Base-by-base conservation (phyloP, 768 basidiomycete genomes). In the Sporobolomyces pararoseus region DNA sequence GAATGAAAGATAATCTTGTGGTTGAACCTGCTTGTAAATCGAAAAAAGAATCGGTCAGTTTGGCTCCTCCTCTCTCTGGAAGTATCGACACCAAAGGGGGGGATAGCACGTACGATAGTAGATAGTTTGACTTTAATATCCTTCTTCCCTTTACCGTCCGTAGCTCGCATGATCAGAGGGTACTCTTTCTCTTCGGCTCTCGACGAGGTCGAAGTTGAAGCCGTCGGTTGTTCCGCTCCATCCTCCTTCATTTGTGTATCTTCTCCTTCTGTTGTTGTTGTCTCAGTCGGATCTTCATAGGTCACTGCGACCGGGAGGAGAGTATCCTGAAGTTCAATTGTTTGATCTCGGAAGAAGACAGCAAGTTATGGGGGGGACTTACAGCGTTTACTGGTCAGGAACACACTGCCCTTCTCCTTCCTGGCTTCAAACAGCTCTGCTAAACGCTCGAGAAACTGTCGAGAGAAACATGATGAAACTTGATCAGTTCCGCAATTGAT, bases 371-470 rank as follows among this genome's bases (percentile, higher is more conserved):
- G 17, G 21, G 17, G 61, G 57, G 27, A 57, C 74, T 42, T 2
- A 72, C 74, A 25, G 34, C 70, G 64, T 52, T 75, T 75, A 44
- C 68, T 71, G 0, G 70, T 66, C 34, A 75, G 31, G 42, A 75
- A 75, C 35, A 75, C 69, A 19, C 67, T 50, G 3, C 74, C 74
- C 19, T 37, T 51, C 19, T 42, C 47, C 39, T 72, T 65, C 2
- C 13, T n/a, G 4, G 46, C 9, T 0, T 55, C 53, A n/a, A 75
- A 70, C 7, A 75, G 65, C 21, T n/a, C 37, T 27, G 35, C 37
- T 21, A 75, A 31, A 14, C 39, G 70, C 4, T 6, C 29, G 58
- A 75, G 74, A 42, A 75, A 75, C 74, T 75, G 66, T 19, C 10
- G n/a, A 55, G 52, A 17, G 16, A 17, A 31, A 32, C 34, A 16